Evolutionary conservation across 208 protist species (phyloP).

Genomic region (Trypanosomatidae sp.): DNA sequence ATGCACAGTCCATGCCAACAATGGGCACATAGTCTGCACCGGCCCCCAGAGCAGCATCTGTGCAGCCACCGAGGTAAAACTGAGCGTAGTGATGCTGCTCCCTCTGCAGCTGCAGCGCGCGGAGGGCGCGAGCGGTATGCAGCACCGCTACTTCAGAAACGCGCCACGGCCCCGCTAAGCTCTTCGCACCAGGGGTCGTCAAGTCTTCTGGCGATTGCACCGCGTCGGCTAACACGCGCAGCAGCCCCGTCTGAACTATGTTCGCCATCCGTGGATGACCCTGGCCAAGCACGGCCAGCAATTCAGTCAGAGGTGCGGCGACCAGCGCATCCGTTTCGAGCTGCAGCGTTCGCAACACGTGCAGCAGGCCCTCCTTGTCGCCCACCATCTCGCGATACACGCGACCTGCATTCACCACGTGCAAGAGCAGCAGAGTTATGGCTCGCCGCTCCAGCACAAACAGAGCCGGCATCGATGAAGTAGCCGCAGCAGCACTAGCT

Average conservation of each 20-base stretch:
- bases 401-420: conserved; percentile 79
- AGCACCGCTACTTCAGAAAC: conserved; percentile 39
- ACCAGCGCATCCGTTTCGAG: conserved; percentile 50
- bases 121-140: conserved; percentile 54
- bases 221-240: conserved; percentile 40
- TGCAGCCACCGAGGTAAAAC: conserved; percentile 3
- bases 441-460: conserved; percentile 46
- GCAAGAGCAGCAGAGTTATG: conserved; percentile 66
- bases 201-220: background rate
- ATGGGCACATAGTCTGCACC: conserved; percentile 32
- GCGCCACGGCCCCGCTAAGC: background rate
- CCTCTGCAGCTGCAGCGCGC: conserved; percentile 58
- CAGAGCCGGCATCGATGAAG: background rate
- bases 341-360: conserved; percentile 50
- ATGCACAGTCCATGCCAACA: conserved; percentile 23
- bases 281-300: conserved; percentile 70
- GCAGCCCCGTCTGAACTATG: conserved; percentile 59
- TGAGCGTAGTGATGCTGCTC: conserved; percentile 55
- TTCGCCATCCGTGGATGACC: conserved; percentile 48
- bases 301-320: conserved; percentile 48
- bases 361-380: conserved; percentile 56
- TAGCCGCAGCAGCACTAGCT: background rate
- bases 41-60: background rate
- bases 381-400: conserved; percentile 91
- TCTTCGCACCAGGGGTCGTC: background rate